A percentile compares a stretch with the other conserved stretches of the same genome.
These are phyloP conservation scores for Candolleomyces eurysporus DNA, from an alignment of 768 basidiomycete species.

Conservation along the genomic window DNA sequence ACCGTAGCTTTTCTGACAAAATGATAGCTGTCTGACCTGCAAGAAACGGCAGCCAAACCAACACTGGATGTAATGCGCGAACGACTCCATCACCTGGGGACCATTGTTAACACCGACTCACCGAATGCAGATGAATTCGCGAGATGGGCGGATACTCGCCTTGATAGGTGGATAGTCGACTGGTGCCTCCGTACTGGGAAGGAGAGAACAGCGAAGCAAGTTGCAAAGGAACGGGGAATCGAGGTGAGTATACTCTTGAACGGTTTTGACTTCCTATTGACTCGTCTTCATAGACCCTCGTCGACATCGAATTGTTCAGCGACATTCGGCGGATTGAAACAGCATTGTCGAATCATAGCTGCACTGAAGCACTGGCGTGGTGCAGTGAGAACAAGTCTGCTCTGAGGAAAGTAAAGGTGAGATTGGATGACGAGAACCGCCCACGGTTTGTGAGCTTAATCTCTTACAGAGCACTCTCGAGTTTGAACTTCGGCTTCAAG, in stretches of 20 bases:
- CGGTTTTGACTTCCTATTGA: constrained; percentile 11
- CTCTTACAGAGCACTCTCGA: constrained; percentile 81
- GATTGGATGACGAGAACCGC: neutral
- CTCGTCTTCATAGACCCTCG: constrained; percentile 56
- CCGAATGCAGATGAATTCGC: constrained; percentile 57
- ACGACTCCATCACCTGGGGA: constrained; percentile 68
- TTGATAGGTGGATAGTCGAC: constrained; percentile 91
- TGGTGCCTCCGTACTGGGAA: constrained; percentile 84
- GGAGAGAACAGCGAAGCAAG: constrained; percentile 68
- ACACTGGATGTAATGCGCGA: constrained; percentile 75
- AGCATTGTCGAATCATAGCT: constrained; percentile 72
- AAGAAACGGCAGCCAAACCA: constrained; percentile 48
- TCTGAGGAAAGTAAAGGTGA: constrained; percentile 86
- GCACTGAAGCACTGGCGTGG: constrained; percentile 90
- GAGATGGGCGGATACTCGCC: constrained; percentile 75
- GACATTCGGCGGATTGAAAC: constrained; percentile 86
- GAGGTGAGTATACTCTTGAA: constrained; percentile 53
- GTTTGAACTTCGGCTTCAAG: constrained; percentile 93
- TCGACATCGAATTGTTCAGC: constrained; percentile 89
- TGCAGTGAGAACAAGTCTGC: constrained; percentile 95
- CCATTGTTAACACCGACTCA: constrained; percentile 55
- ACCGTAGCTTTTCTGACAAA: too few species aligned
- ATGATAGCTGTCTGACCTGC: constrained; percentile 42
- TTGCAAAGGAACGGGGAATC: constrained; percentile 76
- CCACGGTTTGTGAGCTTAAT: constrained; percentile 4